Evolutionary conservation across 2,329 filamentous ascomycete species (phyloP).

Genomic region (Aspergillus sclerotialis): DNA sequence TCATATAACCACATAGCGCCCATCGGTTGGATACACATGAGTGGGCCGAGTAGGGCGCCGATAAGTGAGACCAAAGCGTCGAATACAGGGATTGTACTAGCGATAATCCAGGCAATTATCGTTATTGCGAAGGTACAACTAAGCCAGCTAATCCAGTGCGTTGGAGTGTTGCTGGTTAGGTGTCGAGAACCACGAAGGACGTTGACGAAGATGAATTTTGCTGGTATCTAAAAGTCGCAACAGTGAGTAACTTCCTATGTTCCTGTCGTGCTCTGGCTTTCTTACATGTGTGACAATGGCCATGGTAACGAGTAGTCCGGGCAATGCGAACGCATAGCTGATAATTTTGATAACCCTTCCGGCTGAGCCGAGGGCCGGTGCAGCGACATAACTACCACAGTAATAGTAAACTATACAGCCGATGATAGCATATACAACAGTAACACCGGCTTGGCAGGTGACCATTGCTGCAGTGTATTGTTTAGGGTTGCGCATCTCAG

Average conservation of each 20-base stretch:
- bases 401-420: constrained; percentile 37
- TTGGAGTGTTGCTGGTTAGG: constrained; percentile 12
- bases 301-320: constrained; percentile 18
- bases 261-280: too few species aligned
- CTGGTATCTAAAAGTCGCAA: constrained; percentile 3
- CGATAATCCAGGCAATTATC: constrained; percentile 18
- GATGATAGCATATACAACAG: constrained; percentile 23
- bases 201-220: constrained; percentile 9
- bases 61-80: constrained; percentile 17
- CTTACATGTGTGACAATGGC: constrained; percentile 11
- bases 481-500: constrained; percentile 28
- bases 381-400: constrained; percentile 38
- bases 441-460: constrained; percentile 23
- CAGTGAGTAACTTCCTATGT: too few species aligned
- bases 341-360: constrained; percentile 35
- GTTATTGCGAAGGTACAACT: constrained; percentile 13
- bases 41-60: constrained; percentile 16
- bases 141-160: constrained; percentile 19
- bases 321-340: constrained; percentile 31
- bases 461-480: constrained; percentile 24
- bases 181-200: constrained; percentile 16
- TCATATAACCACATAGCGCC: constrained; percentile 25
- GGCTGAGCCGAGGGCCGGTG: constrained; percentile 40
- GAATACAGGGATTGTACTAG: constrained; percentile 20
- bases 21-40: constrained; percentile 13